A percentile compares a stretch with the other conserved stretches of the same genome.
These are phyloP conservation scores for Castanospermum australe DNA, from an alignment of 306 rosid species.

Conservation along the genomic window DNA sequence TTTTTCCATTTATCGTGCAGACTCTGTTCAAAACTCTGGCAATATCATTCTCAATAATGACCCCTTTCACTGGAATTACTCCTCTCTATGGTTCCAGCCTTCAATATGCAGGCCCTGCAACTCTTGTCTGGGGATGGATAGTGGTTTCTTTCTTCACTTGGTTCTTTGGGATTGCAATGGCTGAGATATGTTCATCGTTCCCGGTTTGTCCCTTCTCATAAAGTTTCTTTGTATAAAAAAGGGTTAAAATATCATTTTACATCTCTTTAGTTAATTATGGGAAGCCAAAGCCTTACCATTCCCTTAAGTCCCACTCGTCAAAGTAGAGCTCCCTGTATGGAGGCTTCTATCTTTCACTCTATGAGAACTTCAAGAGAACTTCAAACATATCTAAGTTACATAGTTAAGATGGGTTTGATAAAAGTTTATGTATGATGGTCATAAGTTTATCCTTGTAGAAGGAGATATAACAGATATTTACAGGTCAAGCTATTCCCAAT, in stretches of 20 bases:
- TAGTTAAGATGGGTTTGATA: not conserved
- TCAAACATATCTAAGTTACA: not conserved
- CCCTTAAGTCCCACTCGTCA: not conserved
- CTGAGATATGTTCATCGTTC: slow-evolving; percentile 91
- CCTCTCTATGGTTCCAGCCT: slow-evolving; percentile 87
- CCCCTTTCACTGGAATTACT: slow-evolving; percentile 91
- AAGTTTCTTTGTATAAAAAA: not conserved
- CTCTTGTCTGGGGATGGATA: slow-evolving; percentile 91
- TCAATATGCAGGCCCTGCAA: slow-evolving; percentile 82
- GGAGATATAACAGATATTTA: not conserved
- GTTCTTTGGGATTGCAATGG: slow-evolving; percentile 88
- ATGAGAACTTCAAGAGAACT: not conserved
- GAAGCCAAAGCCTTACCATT: not conserved
- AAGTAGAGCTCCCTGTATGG: not conserved
- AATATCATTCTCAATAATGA: slow-evolving; percentile 88
- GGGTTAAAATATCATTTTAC: not conserved
- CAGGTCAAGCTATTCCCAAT: not conserved
- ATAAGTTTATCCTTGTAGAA: not conserved
- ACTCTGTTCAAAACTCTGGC: slow-evolving; percentile 88
- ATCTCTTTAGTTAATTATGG: not conserved
- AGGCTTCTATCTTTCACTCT: not conserved
- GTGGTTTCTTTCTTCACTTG: slow-evolving; percentile 86
- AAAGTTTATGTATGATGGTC: not conserved
- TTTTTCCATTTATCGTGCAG: slow-evolving; percentile 44
- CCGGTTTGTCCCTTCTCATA: slow-evolving; percentile 52